Evolutionary conservation across 352 stramenopile genomes (phyloP), one percentile per base, ranked within the genome.

Genomic region (Pythium dissimile): DNA sequence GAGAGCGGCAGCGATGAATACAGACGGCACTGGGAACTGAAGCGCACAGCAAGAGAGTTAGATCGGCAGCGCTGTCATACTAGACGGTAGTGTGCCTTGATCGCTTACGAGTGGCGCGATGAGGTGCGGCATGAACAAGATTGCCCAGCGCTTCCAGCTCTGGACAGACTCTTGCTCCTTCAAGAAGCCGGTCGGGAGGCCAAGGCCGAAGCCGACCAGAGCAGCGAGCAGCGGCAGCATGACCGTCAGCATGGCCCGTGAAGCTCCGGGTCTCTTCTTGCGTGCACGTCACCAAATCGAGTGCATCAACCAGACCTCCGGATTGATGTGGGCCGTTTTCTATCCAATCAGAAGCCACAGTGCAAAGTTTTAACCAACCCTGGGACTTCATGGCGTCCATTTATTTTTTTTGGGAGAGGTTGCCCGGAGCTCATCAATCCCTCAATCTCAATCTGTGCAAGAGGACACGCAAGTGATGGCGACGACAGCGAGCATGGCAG

Each of bases 121-220:
- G 9, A 41, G 56, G 38, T 60, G 67, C 18, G 77, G 78, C 23
- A 59, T 45, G 15, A 89, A 57, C 27, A 54, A 37, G 16, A 91
- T 50, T 15, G 71, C 21, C 73, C 67, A 81, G 5, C 81, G 71
- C 62, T 71, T 68, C 10, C 69, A 27, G 3, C 78, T 87, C 24
- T 71, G 24, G 30, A 74, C 80, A 9, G 41, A 37, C 28, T 71
- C 42, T 15, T 64, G 69, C 55, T 91, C 81, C 48, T 89, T 88
- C 12, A 84, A 31, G 3, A 87, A 15, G 5, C 81, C 81, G 1
- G 75, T 56, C 6, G 69, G 64, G 5, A 86, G 18, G 24, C 81
- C 81, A 1, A 87, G 51, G 39, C 67, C 31, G 21, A 83, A 31
- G 28, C 71, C 64, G 24, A 84, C 56, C 13, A 62, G 8, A 31